Conservation (phyloP, 176 grass and related monocot genomes). For the Canna indica region DNA sequence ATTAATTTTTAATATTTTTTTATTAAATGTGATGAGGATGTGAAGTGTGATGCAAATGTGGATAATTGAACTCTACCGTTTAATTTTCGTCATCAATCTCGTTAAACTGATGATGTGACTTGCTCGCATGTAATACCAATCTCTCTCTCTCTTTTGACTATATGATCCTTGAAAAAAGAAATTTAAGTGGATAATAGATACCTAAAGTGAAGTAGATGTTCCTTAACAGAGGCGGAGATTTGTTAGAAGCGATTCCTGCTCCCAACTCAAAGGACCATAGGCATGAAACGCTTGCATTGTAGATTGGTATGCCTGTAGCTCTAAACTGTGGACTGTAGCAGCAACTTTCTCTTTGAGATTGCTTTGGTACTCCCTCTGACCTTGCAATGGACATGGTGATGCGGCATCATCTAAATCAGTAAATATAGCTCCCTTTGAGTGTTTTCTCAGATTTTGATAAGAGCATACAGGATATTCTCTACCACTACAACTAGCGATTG, state of each 20-base stretch:
- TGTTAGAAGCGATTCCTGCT: slow-evolving; percentile 69
- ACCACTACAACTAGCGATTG: slow-evolving; percentile 58
- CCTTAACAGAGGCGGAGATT: slow-evolving; percentile 64
- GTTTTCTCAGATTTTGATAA: slow-evolving; percentile 4
- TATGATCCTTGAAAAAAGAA: background rate
- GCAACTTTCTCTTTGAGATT: slow-evolving; percentile 3
- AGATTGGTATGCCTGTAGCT: slow-evolving; percentile 56
- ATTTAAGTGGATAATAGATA: slow-evolving; percentile 40
- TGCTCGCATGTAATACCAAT: too few relatives aligned
- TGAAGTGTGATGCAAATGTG: too few relatives aligned
- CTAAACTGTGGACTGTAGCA: slow-evolving; percentile 40
- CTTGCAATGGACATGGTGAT: slow-evolving; percentile 31
- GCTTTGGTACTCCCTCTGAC: slow-evolving; percentile 1
- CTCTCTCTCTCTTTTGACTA: too few relatives aligned
- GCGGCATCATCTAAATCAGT: slow-evolving; percentile 31
- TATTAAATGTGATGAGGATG: too few relatives aligned
- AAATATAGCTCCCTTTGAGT: background rate
- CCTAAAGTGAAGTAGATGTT: slow-evolving; percentile 59
- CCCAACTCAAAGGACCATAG: slow-evolving; percentile 62
- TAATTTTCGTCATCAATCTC: too few relatives aligned
- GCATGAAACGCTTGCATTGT: slow-evolving; percentile 54
- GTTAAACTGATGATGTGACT: too few relatives aligned
- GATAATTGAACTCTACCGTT: too few relatives aligned
- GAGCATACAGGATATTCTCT: slow-evolving; percentile 18
- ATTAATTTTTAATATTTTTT: too few relatives aligned